These are phyloP conservation scores for Colletotrichum sp. DNA, from an alignment of 2,329 filamentous ascomycete genomes.

Conservation along the genomic window DNA sequence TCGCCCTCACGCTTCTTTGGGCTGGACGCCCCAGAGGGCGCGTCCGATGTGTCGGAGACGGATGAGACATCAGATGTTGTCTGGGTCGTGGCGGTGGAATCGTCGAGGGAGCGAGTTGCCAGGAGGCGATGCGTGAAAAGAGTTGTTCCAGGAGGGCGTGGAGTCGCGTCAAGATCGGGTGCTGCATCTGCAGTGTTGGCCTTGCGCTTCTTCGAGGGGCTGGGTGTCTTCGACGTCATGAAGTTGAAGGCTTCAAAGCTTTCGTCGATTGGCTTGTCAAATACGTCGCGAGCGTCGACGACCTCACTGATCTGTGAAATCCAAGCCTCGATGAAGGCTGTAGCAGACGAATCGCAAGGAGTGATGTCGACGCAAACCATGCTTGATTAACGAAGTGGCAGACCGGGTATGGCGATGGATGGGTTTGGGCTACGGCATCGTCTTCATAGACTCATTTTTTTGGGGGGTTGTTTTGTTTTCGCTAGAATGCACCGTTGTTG, in stretches of 20 bases:
- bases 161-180: background rate
- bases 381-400: fast-evolving
- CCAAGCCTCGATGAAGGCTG: background rate
- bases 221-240: background rate
- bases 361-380: background rate
- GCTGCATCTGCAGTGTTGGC: background rate
- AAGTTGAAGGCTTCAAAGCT: background rate
- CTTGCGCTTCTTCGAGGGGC: background rate
- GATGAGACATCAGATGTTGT: background rate
- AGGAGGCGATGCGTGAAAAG: background rate
- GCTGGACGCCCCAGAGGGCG: background rate
- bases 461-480: too few species aligned
- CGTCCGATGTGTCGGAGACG: background rate
- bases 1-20: background rate
- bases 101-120: background rate
- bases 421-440: too few species aligned
- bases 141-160: background rate
- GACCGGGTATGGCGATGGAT: background rate
- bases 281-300: background rate
- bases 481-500: too few species aligned
- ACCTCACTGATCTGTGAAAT: background rate
- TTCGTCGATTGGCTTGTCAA: background rate
- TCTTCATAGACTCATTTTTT: too few species aligned
- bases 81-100: background rate
- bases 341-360: background rate